phyloP scores from a whole-genome alignment of 371 early-diverging fungal species.

The Rhizopus stolonifer region DNA sequence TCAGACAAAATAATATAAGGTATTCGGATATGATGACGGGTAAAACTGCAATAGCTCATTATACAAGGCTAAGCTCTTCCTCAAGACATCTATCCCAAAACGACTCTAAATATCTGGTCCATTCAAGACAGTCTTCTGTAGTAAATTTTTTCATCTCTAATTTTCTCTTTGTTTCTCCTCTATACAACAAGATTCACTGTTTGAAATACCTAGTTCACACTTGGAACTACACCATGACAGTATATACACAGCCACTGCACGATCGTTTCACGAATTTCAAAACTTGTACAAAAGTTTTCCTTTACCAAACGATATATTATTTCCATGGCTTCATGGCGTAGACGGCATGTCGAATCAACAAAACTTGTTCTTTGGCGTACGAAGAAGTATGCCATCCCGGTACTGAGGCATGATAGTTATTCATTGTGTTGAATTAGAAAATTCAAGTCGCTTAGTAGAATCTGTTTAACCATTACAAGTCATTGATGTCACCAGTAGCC shows the following conservation, averaged over 20 bases:
- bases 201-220: constrained; percentile 6
- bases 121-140: not conserved
- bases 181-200: constrained; percentile 2
- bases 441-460: constrained; percentile 24
- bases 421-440: constrained; percentile 29
- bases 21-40: not conserved
- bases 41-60: not conserved
- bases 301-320: constrained; percentile 55
- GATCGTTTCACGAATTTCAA: constrained; percentile 8
- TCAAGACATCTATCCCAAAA: constrained; percentile 1
- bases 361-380: constrained; percentile 58
- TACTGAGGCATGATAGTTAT: constrained; percentile 46
- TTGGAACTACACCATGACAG: not conserved
- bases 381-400: constrained; percentile 36
- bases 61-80: not conserved
- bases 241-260: constrained; percentile 15
- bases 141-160: not conserved
- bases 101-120: constrained; percentile 1
- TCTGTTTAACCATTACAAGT: constrained; percentile 13
- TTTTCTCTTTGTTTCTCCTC: constrained; percentile 1
- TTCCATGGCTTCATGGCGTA: constrained; percentile 71
- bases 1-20: constrained; percentile 1
- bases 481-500: constrained; percentile 11
- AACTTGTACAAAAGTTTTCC: constrained; percentile 37
- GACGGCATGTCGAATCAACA: constrained; percentile 54